These are phyloP conservation scores for Lyophyllum decastes DNA, from an alignment of 768 basidiomycete species.

Conservation along the genomic window DNA sequence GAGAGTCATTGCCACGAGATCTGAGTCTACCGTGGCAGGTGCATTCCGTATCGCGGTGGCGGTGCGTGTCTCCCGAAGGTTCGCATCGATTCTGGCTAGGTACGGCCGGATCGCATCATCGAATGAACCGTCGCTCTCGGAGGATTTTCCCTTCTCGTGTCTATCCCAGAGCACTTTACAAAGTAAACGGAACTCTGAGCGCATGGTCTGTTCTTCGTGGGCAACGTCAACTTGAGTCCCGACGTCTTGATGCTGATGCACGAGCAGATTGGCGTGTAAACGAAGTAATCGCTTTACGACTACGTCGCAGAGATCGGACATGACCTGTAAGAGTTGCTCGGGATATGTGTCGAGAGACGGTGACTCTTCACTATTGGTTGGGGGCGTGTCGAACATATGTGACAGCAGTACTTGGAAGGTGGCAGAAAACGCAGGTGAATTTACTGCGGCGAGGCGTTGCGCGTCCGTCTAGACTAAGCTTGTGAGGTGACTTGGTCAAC, in stretches of 20 bases:
- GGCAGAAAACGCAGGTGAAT: background rate
- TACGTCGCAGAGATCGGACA: background rate
- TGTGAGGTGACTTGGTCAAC: background rate
- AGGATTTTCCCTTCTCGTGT: background rate
- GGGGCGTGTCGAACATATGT: background rate
- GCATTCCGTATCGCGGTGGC: background rate
- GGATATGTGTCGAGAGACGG: too few relatives aligned
- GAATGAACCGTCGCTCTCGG: background rate
- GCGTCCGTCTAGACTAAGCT: background rate
- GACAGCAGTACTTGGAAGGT: background rate
- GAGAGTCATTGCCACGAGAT: background rate
- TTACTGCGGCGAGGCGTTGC: background rate
- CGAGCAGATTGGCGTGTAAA: background rate
- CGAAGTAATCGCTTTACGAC: background rate
- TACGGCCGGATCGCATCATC: background rate
- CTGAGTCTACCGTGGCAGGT: background rate
- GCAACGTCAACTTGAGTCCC: background rate
- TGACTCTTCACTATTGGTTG: too few relatives aligned
- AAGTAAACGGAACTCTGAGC: background rate
- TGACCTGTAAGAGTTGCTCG: background rate
- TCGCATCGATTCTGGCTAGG: background rate
- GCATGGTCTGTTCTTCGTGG: background rate
- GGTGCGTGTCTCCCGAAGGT: background rate
- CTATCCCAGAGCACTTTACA: background rate
- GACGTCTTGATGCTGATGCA: too few relatives aligned